Conservation (phyloP, 1,139 yeast genomes). For the Geotrichum cucujoidarum region DNA sequence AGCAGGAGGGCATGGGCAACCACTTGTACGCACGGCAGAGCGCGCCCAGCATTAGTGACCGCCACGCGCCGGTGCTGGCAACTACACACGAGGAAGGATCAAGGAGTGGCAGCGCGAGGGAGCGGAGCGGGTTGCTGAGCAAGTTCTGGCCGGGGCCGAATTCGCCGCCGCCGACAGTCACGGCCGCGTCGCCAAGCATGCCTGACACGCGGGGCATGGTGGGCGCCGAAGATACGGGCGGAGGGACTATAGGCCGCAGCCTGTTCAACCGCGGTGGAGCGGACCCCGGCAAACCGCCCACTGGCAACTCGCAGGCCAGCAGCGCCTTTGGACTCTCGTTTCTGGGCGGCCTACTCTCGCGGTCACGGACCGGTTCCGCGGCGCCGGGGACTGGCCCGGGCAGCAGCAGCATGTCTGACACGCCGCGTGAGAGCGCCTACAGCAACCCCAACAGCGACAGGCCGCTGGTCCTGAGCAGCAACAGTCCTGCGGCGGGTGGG, state of each 20-base stretch:
- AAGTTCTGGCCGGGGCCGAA: background rate
- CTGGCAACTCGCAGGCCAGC: background rate
- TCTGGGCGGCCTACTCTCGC: background rate
- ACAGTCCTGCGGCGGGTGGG: background rate
- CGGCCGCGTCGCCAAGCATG: background rate
- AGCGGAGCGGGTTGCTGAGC: background rate
- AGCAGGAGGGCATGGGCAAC: background rate
- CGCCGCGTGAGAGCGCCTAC: too few relatives aligned
- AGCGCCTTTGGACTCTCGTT: background rate
- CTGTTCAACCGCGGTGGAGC: constrained; percentile 5
- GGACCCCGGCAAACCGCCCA: constrained; percentile 14
- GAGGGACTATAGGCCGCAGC: background rate
- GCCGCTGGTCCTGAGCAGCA: background rate
- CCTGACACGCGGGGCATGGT: too few relatives aligned
- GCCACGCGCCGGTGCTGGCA: constrained; percentile 14
- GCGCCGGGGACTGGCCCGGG: too few relatives aligned
- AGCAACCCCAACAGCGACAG: background rate
- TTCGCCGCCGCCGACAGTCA: background rate
- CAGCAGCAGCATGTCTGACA: too few relatives aligned
- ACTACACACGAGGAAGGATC: constrained; percentile 1
- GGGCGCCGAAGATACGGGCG: background rate
- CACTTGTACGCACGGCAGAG: constrained; percentile 4
- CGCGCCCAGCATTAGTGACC: constrained; percentile 16
- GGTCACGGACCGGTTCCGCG: too few relatives aligned
- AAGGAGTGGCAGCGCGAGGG: background rate